phyloP scores from a whole-genome alignment of 805 yeast genomes.

The Ogataea thermomethanolica region DNA sequence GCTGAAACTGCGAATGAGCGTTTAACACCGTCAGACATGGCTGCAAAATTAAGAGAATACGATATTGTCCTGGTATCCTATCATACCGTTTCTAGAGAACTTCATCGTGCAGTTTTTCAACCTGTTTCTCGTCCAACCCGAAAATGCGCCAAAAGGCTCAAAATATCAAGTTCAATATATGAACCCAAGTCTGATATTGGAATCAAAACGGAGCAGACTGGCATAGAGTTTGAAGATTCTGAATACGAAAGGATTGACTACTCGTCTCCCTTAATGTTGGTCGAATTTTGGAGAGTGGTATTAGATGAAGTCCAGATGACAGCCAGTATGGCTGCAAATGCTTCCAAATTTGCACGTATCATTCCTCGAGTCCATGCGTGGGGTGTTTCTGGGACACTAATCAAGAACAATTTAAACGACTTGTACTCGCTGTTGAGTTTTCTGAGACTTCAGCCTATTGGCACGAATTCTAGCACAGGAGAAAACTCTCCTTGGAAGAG shows the following conservation, averaged over 20 bases:
- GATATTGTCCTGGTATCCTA: conserved; percentile 86
- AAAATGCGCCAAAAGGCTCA: conserved; percentile 32
- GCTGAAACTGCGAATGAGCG: conserved; percentile 27
- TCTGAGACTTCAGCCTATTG: conserved; percentile 64
- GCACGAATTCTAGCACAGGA: conserved; percentile 19
- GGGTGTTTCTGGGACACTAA: conserved; percentile 97
- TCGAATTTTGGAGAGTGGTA: conserved; percentile 86
- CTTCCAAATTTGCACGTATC: conserved; percentile 74
- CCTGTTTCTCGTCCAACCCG: conserved; percentile 52
- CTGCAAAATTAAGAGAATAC: conserved; percentile 51
- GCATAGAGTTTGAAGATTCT: conserved; percentile 23
- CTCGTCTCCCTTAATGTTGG: conserved; percentile 75
- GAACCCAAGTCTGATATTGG: conserved; percentile 6
- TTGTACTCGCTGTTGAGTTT: conserved; percentile 69
- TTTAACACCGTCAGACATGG: conserved; percentile 36
- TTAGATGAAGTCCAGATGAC: conserved; percentile 96
- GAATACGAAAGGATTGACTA: conserved; percentile 44
- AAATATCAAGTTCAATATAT: background rate
- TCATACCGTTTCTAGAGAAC: conserved; percentile 62
- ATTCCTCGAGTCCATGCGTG: conserved; percentile 87
- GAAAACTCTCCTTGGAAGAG: conserved; percentile 28
- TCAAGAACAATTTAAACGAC: conserved; percentile 62
- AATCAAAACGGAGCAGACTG: conserved; percentile 8
- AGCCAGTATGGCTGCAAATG: conserved; percentile 64
- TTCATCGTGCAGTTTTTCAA: conserved; percentile 74